Conservation (phyloP, 2,329 filamentous ascomycete species). For the Aspergillus awamori region DNA sequence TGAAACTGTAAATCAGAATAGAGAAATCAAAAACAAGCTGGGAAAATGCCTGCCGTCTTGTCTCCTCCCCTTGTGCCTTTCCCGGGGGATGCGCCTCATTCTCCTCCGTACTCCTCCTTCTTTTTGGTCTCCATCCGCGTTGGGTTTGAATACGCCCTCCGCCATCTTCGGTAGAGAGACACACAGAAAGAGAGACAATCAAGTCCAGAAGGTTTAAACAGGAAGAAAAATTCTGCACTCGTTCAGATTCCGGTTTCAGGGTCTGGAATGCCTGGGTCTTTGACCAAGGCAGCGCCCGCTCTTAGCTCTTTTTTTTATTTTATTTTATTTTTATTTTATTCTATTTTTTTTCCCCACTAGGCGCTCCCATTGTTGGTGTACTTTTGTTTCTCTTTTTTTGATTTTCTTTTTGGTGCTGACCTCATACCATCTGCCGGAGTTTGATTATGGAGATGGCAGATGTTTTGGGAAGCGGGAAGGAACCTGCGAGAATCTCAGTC, state of each 20-base stretch:
- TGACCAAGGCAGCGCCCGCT: constrained; percentile 10
- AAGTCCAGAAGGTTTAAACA: neutral
- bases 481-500: no score
- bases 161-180: neutral
- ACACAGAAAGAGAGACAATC: neutral
- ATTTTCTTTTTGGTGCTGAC: no score
- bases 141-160: neutral
- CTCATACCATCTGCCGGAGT: no score
- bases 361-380: no score
- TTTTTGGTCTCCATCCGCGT: neutral
- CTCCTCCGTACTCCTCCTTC: neutral
- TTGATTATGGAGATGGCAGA: no score
- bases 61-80: constrained; percentile 1
- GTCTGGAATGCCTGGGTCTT: constrained; percentile 1
- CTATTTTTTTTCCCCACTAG: no score
- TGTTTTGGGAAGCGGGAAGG: no score
- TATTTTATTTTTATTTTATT: no score
- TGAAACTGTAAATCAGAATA: neutral
- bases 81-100: constrained; percentile 5
- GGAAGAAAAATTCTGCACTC: neutral
- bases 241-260: constrained; percentile 7
- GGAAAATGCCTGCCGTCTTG: neutral
- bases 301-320: neutral
- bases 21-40: neutral
- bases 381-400: neutral